Percentiles rank a stretch among this genome's conserved stretches.
Evolutionary conservation across 2,329 filamentous ascomycete species (phyloP).

Genomic region (Xylaria digitata): DNA sequence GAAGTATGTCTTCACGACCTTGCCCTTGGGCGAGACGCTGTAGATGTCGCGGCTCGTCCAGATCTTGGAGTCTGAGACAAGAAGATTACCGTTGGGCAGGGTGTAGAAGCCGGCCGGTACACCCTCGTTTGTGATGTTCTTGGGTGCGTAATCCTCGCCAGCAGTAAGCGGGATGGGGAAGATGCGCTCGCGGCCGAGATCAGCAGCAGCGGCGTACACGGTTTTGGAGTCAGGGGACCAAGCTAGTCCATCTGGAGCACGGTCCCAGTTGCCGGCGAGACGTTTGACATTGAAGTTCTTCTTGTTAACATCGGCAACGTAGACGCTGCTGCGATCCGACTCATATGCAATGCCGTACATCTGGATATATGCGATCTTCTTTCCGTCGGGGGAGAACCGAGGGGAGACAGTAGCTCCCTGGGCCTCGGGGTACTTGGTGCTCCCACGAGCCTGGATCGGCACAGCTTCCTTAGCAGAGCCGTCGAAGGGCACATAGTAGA

Average conservation of each 20-base stretch:
- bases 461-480: slow-evolving; percentile 49
- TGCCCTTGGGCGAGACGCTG: slow-evolving; percentile 45
- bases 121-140: slow-evolving; percentile 52
- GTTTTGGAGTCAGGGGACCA: slow-evolving; percentile 49
- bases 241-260: slow-evolving; percentile 43
- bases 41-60: slow-evolving; percentile 53
- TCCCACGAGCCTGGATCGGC: slow-evolving; percentile 51
- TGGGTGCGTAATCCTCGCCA: slow-evolving; percentile 47
- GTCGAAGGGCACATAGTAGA: slow-evolving; percentile 52
- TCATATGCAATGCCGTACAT: slow-evolving; percentile 72
- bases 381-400: slow-evolving; percentile 68
- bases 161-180: slow-evolving; percentile 49
- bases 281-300: slow-evolving; percentile 55
- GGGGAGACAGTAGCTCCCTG: slow-evolving; percentile 52
- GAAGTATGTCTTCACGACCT: slow-evolving; percentile 49
- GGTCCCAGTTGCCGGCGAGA: slow-evolving; percentile 50
- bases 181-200: slow-evolving; percentile 49
- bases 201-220: slow-evolving; percentile 48
- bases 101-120: slow-evolving; percentile 46
- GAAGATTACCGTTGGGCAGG: slow-evolving; percentile 46
- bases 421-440: slow-evolving; percentile 47
- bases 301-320: slow-evolving; percentile 59
- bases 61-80: slow-evolving; percentile 52
- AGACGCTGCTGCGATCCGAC: slow-evolving; percentile 52
- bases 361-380: slow-evolving; percentile 68